Evolutionary conservation across 805 yeast species (phyloP).

Genomic region (Lachancea sp.): DNA sequence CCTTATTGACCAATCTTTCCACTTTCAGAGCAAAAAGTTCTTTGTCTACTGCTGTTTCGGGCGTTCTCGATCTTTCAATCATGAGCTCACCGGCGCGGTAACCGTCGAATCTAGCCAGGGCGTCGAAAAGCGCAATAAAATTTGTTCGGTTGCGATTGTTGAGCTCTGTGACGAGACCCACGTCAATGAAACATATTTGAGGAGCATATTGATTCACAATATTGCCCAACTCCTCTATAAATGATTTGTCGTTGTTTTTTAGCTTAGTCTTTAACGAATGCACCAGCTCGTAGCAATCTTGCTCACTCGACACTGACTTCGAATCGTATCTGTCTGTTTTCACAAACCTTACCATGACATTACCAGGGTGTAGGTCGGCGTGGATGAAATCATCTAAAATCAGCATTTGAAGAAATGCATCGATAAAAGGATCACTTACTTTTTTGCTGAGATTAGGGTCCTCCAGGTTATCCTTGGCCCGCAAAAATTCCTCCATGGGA

Average conservation of each 20-base stretch:
- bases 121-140: conserved; percentile 82
- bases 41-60: conserved; percentile 79
- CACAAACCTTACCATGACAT: conserved; percentile 70
- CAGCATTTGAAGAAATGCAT: conserved; percentile 89
- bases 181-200: conserved; percentile 84
- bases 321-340: conserved; percentile 37
- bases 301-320: conserved; percentile 25
- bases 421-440: conserved; percentile 75
- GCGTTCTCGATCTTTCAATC: conserved; percentile 92
- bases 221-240: conserved; percentile 40
- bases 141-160: conserved; percentile 71
- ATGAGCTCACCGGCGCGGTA: conserved; percentile 89
- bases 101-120: conserved; percentile 89
- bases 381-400: conserved; percentile 91
- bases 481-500: conserved; percentile 67
- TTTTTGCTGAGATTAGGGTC: conserved; percentile 49
- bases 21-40: conserved; percentile 86
- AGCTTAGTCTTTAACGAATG: conserved; percentile 15
- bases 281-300: conserved; percentile 19
- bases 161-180: conserved; percentile 89
- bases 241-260: conserved; percentile 15
- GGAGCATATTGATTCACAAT: conserved; percentile 64
- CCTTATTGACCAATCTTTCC: conserved; percentile 70
- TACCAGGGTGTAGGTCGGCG: conserved; percentile 96
- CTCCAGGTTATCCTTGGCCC: conserved; percentile 33